phyloP scores from a whole-genome alignment of 2,329 filamentous ascomycete genomes.

The Tolypocladium sp. region DNA sequence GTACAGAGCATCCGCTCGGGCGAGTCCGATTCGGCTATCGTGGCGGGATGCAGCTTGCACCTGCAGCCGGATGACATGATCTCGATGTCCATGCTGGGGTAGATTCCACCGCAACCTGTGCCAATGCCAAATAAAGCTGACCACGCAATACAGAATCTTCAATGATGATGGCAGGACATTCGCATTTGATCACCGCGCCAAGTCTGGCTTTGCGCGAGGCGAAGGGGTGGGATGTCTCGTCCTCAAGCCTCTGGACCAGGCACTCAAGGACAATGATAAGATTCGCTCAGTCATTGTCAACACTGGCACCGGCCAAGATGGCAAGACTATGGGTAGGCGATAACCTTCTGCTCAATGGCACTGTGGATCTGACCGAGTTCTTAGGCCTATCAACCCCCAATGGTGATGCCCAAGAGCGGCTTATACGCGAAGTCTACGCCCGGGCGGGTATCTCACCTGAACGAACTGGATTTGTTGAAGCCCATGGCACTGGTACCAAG shows the following conservation, averaged over 20 bases:
- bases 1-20: slow-evolving; percentile 38
- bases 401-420: slow-evolving; percentile 32
- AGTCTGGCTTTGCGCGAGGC: slow-evolving; percentile 49
- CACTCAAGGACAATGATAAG: slow-evolving; percentile 44
- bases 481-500: slow-evolving; percentile 47
- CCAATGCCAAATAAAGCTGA: not conserved
- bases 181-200: slow-evolving; percentile 22
- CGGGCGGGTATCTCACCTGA: slow-evolving; percentile 15
- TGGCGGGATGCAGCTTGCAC: slow-evolving; percentile 37
- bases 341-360: too few species aligned
- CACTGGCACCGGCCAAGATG: slow-evolving; percentile 46
- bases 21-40: slow-evolving; percentile 36
- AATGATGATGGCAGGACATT: slow-evolving; percentile 41
- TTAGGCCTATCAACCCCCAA: slow-evolving; percentile 49
- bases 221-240: slow-evolving; percentile 48
- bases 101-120: not conserved
- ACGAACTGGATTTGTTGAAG: slow-evolving; percentile 28
- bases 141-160: slow-evolving; percentile 18
- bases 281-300: slow-evolving; percentile 41
- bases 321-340: slow-evolving; percentile 25
- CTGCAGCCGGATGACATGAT: slow-evolving; percentile 30
- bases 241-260: slow-evolving; percentile 47
- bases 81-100: slow-evolving; percentile 21
- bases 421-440: slow-evolving; percentile 27
- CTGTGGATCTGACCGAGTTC: too few species aligned